phyloP scores from a whole-genome alignment of 2,329 filamentous ascomycete genomes.

The Akanthomyces lecanii region DNA sequence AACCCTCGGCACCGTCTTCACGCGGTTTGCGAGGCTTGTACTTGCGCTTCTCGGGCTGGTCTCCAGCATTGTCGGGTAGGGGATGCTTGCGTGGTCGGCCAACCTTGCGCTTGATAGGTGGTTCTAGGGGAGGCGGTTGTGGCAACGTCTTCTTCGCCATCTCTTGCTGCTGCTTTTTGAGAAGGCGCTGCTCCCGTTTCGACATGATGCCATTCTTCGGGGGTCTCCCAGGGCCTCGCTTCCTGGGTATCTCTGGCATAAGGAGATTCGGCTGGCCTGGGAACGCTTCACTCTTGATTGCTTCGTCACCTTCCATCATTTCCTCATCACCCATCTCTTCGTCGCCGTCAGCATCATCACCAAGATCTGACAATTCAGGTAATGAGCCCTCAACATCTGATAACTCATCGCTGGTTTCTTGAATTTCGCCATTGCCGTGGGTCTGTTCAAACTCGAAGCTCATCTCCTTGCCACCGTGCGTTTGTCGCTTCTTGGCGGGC shows the following conservation, averaged over 20 bases:
- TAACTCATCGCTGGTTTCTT: slow-evolving; percentile 52
- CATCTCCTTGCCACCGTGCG: slow-evolving; percentile 63
- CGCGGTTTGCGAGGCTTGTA: slow-evolving; percentile 60
- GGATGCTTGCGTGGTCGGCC: slow-evolving; percentile 63
- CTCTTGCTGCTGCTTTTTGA: slow-evolving; percentile 53
- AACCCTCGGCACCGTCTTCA: slow-evolving; percentile 52
- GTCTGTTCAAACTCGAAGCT: slow-evolving; percentile 68
- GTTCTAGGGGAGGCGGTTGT: slow-evolving; percentile 43
- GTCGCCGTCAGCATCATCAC: slow-evolving; percentile 33
- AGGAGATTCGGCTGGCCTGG: slow-evolving; percentile 32
- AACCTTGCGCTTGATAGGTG: slow-evolving; percentile 59
- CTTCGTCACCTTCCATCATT: slow-evolving; percentile 25
- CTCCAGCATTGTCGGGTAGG: slow-evolving; percentile 50
- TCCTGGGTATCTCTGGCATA: slow-evolving; percentile 51
- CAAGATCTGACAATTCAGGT: slow-evolving; percentile 37
- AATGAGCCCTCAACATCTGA: slow-evolving; percentile 42
- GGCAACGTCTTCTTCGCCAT: slow-evolving; percentile 49
- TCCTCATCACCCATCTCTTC: slow-evolving; percentile 28
- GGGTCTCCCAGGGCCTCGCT: slow-evolving; percentile 73
- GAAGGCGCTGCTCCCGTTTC: slow-evolving; percentile 64
- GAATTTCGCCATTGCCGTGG: slow-evolving; percentile 51
- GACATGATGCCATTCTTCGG: slow-evolving; percentile 83
- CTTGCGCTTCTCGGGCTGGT: slow-evolving; percentile 59
- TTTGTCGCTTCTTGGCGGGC: slow-evolving; percentile 43
- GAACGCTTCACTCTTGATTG: slow-evolving; percentile 28